Evolutionary conservation across 148 eudicot genomes (phyloP), one percentile per base, ranked within the genome.

Genomic region (Cornus controversa): DNA sequence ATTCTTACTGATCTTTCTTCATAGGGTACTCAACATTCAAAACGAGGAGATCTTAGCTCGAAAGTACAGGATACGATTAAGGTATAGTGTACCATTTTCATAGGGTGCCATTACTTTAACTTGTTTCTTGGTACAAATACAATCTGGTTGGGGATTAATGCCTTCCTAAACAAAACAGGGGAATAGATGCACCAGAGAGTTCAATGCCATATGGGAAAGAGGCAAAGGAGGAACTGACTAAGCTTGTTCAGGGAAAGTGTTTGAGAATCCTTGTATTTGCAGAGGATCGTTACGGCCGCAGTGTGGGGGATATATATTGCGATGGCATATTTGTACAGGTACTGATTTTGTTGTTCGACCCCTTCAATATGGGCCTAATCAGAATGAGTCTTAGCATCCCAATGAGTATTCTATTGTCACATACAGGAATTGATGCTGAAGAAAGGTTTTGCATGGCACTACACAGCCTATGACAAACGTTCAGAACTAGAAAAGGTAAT

Each of bases 401-500:
- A 50, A 7, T 50, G 10, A 40, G 8, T 15, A 50, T 50, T 16
- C 20, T 50, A 50, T 13, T 50, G 57, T 50, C 20, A 50, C 57
- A 11, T 58, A 37, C 76, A 96, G 97, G 99, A 96, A 80, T 24
- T 64, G 70, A 88, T 93, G 98, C 90, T 96, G 47, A 96, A 96
- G 93, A 96, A 93, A 79, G 99, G 99, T 63, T 80, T 91, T 20
- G 99, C 92, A 63, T 96, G 99, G 99, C 99, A 96, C 28, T 93
- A 93, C 67, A 82, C 86, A 75, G 99, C 94, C 34, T 91, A 96
- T 70, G 98, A 93, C 79, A 80, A 71, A 67, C 91, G 96, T 1
- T 80, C 89, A 26, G 92, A 95, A 22, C 80, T 95, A 11, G 99
- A 87, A 18, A 91, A 90, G 86, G 98, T 80, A 73, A 57, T 16